A percentile compares a stretch with the other conserved stretches of the same genome.
phyloP scores from a whole-genome alignment of 1,284 basidiomycete genomes.

The Cerrena zonata region DNA sequence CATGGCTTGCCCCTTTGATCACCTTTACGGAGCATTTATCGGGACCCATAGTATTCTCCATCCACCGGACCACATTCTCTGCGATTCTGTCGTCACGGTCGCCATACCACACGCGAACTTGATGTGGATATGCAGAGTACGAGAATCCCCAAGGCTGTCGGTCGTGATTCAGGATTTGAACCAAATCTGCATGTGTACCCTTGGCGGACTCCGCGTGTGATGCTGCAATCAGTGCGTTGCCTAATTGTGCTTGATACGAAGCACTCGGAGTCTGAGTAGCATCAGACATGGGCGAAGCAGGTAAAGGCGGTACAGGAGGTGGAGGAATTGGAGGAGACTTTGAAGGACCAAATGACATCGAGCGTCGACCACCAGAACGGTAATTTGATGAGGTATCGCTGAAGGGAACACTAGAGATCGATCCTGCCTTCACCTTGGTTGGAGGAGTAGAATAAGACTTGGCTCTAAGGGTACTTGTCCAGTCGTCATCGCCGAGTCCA shows the following conservation, averaged over 20 bases:
- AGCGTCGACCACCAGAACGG: slow-evolving; percentile 49
- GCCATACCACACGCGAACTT: slow-evolving; percentile 89
- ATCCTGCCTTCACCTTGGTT: slow-evolving; percentile 3
- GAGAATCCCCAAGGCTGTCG: slow-evolving; percentile 81
- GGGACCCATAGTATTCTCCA: slow-evolving; percentile 80
- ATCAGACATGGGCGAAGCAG: slow-evolving; percentile 17
- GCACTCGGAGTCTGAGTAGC: slow-evolving; percentile 31
- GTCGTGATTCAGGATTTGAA: slow-evolving; percentile 86
- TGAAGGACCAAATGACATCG: slow-evolving; percentile 56
- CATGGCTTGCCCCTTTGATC: slow-evolving; percentile 84
- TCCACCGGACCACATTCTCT: slow-evolving; percentile 82
- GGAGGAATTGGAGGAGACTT: slow-evolving; percentile 19
- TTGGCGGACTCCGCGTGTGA: slow-evolving; percentile 90
- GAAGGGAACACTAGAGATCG: slow-evolving; percentile 2
- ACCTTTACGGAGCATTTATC: slow-evolving; percentile 74
- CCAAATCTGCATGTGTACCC: slow-evolving; percentile 84
- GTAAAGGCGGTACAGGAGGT: slow-evolving; percentile 46
- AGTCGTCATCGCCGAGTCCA: slow-evolving; percentile 53
- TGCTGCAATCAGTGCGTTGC: slow-evolving; percentile 84
- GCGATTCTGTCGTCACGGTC: slow-evolving; percentile 89
- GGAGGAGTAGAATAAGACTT: slow-evolving; percentile 23
- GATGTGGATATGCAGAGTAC: slow-evolving; percentile 70
- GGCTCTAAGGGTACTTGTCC: slow-evolving; percentile 30
- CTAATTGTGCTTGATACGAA: slow-evolving; percentile 64
- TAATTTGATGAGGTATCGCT: slow-evolving; percentile 7